Evolutionary conservation across 768 basidiomycete genomes (phyloP), one percentile per base, ranked within the genome.

Genomic region (Leccinum rimulosum): DNA sequence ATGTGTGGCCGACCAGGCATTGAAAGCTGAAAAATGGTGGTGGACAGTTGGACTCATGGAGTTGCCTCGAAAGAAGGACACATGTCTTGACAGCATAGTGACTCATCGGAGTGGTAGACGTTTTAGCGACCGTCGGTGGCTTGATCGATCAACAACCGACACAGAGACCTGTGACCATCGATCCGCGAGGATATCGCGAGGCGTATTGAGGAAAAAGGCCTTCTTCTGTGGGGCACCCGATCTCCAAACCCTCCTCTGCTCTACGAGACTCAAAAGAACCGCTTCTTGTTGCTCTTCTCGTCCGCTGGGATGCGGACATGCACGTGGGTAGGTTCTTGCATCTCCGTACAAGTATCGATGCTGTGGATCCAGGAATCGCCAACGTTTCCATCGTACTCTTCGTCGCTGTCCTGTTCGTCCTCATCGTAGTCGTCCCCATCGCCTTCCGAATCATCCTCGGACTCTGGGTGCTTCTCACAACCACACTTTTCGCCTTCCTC

Each of bases 301-400:
- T 92, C 88, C 40, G 83, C 77, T 48, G 79, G 72, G 52, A 92
- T 85, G 77, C 87, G 88, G 70, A 88, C 84, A 73, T 95, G 93
- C 52, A 76, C 69, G 73, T 95, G 93, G 28, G 72, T 73, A 35
- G 83, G 80, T 15, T 61, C 59, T 8, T 72, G 72, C n/a, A 77
- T 80, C 54, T 50, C 67, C 25, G 88, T 86, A 71, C 94, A 96
- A 22, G 86, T 76, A 47, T 75, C 79, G 64, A 98, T 85, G 60
- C 73, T 76, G 77, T 82, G 85, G 60, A 99, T 68, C 97, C 97
- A 99, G 64, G 87, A 81, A 70, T 99, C 96, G 1, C 91, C 92
- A 52, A 87, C 84, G 56, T 91, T 86, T 70, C 86, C 88, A 52
- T 87, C 88, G 63, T 82, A 89, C 50, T 66, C 71, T 15, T 61